Evolutionary conservation across 495 filamentous ascomycete species (phyloP).

Genomic region (Lophiotrema nucula): DNA sequence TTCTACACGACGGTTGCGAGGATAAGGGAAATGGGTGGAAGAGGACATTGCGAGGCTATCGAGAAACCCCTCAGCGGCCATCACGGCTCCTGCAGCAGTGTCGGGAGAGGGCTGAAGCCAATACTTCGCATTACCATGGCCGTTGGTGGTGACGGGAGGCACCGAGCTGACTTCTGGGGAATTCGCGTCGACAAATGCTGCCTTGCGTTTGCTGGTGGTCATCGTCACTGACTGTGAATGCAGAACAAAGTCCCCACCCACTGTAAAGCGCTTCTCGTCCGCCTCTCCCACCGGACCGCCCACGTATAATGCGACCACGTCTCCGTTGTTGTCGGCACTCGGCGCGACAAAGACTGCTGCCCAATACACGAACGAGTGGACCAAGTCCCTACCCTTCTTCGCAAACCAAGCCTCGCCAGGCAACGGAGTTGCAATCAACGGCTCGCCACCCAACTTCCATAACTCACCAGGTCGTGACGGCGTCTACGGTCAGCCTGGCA

Average conservation of each 20-base stretch:
- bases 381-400: conserved; percentile 37
- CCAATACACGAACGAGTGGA: conserved; percentile 41
- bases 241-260: conserved; percentile 34
- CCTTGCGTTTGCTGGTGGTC: not conserved
- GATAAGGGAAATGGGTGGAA: too few relatives aligned
- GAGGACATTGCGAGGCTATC: too few relatives aligned
- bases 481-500: conserved; percentile 20
- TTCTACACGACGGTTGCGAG: too few relatives aligned
- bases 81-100: too few relatives aligned
- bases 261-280: conserved; percentile 23
- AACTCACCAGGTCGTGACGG: conserved; percentile 25
- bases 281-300: conserved; percentile 18
- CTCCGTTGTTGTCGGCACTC: conserved; percentile 37
- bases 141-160: too few relatives aligned
- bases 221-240: conserved; percentile 11
- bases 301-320: conserved; percentile 34
- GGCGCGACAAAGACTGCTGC: conserved; percentile 33
- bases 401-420: conserved; percentile 26
- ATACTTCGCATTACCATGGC: too few relatives aligned
- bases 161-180: not conserved
- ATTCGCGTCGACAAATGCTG: too few relatives aligned
- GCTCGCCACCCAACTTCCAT: conserved; percentile 33
- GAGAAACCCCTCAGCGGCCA: too few relatives aligned
- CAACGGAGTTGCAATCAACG: conserved; percentile 31
- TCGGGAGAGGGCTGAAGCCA: too few relatives aligned